Base-by-base conservation (phyloP, 371 early-diverging fungal genomes). In the Apophysomyces trapeziformis region DNA sequence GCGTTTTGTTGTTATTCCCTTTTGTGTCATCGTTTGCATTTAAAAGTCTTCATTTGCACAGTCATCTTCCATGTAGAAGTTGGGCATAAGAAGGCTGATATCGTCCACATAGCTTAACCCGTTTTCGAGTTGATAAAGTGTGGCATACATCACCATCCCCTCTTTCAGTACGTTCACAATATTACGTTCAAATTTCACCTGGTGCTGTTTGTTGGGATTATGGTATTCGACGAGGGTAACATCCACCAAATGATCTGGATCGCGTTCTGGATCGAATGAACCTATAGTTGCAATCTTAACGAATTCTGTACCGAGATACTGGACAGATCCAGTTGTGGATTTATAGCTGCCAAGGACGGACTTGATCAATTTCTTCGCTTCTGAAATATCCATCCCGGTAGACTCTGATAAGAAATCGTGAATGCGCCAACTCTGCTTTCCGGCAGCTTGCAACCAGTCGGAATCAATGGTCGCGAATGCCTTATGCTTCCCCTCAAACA, bases 31-130 rank as follows among this genome's bases (percentile, higher is more conserved):
- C 32, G 32, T 26, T 26, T 26, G 32, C 32, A 26, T 26, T 41
- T 41, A 41, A 41, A 41, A 13, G 9, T 74, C 72, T 11, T 75
- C 73, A 35, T 37, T 37, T 16, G 64, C 54, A 36, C 70, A 76
- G 7, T 79, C 80, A 65, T 77, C 79, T 41, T 68, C 67, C 68
- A 77, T 77, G 58, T 74, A 83, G 65, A 84, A 84, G 11, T 75
- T 78, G 13, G 86, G 86, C 69, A 74, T 73, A 2, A 83, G 61
- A 45, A 67, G 65, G 2, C 66, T 65, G 1, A 76, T 73, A 14
- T 61, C 39, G 60, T 80, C 78, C 32, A 80, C 41, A 43, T 80
- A 85, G 76, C 78, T 81, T n/a, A 66, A 66, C 1, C 77, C 81
- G 64, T 71, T 76, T 46, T 67, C 68, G 26, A 85, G 64, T 35